These are phyloP conservation scores for Immersiporthe knoxdaviesiana DNA, from an alignment of 2,329 filamentous ascomycete species.

Conservation along the genomic window DNA sequence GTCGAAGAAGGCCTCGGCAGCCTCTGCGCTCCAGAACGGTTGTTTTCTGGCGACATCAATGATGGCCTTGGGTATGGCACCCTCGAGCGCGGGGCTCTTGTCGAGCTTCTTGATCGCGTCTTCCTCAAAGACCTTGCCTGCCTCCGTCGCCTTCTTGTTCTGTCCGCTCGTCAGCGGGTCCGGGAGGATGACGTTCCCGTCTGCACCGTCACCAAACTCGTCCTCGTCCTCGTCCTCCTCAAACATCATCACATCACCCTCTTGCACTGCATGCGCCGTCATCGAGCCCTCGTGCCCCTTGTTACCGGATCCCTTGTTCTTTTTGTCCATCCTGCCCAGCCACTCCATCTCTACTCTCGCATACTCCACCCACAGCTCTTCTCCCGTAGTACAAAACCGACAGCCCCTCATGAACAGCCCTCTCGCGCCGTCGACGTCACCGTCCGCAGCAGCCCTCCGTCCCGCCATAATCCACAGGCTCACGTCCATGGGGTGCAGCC, in stretches of 20 bases:
- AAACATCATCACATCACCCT: constrained; percentile 50
- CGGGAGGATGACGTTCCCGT: constrained; percentile 48
- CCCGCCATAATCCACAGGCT: constrained; percentile 88
- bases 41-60: constrained; percentile 86
- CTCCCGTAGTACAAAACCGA: constrained; percentile 80
- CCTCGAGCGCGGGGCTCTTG: constrained; percentile 81
- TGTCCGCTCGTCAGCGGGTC: constrained; percentile 45
- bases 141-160: constrained; percentile 36
- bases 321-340: constrained; percentile 76
- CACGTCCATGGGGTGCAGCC: constrained; percentile 82
- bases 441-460: constrained; percentile 74
- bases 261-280: constrained; percentile 41
- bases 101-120: constrained; percentile 57
- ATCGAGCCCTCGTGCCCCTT: constrained; percentile 40
- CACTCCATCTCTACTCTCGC: constrained; percentile 92
- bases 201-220: constrained; percentile 48
- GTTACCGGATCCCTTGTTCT: constrained; percentile 66
- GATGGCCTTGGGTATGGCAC: constrained; percentile 91
- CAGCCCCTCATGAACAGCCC: constrained; percentile 87
- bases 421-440: constrained; percentile 84
- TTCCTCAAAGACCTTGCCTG: constrained; percentile 51
- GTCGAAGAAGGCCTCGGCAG: constrained; percentile 79
- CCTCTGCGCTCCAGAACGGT: constrained; percentile 65
- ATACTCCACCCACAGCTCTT: constrained; percentile 84
- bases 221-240: constrained; percentile 55